Percentiles rank a stretch among this genome's conserved stretches.
Evolutionary conservation across 2,329 filamentous ascomycete genomes (phyloP).

Genomic region (Fonsecaea nubica): DNA sequence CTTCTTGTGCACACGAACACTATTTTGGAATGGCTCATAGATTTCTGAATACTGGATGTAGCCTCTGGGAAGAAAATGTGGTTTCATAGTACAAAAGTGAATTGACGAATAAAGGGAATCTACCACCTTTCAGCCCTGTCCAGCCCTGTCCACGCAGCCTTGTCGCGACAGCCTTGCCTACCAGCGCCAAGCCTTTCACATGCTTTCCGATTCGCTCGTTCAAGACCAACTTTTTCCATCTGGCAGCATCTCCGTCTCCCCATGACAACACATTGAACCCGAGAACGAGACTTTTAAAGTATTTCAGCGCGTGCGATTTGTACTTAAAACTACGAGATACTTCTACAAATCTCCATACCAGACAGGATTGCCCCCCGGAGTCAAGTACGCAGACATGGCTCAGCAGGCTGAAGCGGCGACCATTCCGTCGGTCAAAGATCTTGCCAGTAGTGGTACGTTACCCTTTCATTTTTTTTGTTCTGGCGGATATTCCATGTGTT

Average conservation of each 20-base stretch:
- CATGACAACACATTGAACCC: not conserved
- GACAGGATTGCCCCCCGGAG: not conserved
- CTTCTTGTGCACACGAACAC: not conserved
- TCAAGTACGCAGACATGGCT: slow-evolving; percentile 23
- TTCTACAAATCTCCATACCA: not conserved
- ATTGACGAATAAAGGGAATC: not conserved
- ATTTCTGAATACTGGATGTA: not conserved
- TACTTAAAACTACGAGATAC: not conserved
- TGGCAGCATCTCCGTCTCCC: not conserved
- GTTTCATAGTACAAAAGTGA: not conserved
- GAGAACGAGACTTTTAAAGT: not conserved
- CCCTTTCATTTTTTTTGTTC: not conserved
- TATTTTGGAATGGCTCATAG: not conserved
- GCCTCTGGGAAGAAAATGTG: not conserved
- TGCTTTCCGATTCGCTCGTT: not conserved
- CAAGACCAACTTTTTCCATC: not conserved
- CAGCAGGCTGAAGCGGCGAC: slow-evolving; percentile 16
- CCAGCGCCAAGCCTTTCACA: not conserved
- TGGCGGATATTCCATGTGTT: not conserved
- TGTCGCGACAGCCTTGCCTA: too few species aligned
- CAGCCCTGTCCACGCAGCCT: not conserved
- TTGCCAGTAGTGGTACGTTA: slow-evolving; percentile 40
- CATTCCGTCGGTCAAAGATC: slow-evolving; percentile 39
- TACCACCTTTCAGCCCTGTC: not conserved
- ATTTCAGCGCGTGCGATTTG: not conserved